Base-by-base conservation (phyloP, 1,139 yeast species). In the Tardiomyces digboiensis region DNA sequence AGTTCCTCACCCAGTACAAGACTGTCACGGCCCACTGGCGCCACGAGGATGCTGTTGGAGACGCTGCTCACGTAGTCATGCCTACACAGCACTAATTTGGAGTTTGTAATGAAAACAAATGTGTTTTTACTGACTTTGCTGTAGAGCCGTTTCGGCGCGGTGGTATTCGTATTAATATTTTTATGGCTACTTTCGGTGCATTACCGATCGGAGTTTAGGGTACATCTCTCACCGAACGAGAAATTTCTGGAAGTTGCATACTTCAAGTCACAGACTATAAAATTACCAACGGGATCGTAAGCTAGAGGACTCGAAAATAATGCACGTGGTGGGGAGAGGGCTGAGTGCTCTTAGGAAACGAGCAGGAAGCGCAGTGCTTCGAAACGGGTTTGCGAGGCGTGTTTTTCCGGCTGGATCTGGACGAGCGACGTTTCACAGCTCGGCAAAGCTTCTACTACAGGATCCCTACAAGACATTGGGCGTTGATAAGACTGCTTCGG, bases 401-500 rank as follows among this genome's bases (percentile, higher is more conserved):
- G 33, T n/a, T n/a, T 13, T 26, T 16, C 16, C 33, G 33, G 5
- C 33, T n/a, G 14, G 26, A 22, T 22, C 26, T 7, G 19, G 19
- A 33, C 19, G 5, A 20, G 37, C 37, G 19, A 16, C 21, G 39
- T 51, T 51, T 43, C 54, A 49, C 29, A 42, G 49, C 5, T 22
- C 50, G n/a, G 29, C 36, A 6, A 18, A 39, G 6, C 36, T 39
- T 20, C 44, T 44, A 2, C 59, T 73, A 52, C 67, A 70, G 50
- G 96, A 91, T 60, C 99, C 99, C 1, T 93, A 91, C 64, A 72
- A 78, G 49, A 77, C 80, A 0, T 70, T 91, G 42, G 97, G 97
- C 5, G 86, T 91, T 33, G 77, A 75, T 36, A 76, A 75, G 51
- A 62, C 62, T 44, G 93, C 98, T 0, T 75, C 82, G 19, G 71